Percentiles rank a stretch among this genome's conserved stretches.
These are phyloP conservation scores for Dovyalis caffra DNA, from an alignment of 345 rosid species.

Conservation along the genomic window DNA sequence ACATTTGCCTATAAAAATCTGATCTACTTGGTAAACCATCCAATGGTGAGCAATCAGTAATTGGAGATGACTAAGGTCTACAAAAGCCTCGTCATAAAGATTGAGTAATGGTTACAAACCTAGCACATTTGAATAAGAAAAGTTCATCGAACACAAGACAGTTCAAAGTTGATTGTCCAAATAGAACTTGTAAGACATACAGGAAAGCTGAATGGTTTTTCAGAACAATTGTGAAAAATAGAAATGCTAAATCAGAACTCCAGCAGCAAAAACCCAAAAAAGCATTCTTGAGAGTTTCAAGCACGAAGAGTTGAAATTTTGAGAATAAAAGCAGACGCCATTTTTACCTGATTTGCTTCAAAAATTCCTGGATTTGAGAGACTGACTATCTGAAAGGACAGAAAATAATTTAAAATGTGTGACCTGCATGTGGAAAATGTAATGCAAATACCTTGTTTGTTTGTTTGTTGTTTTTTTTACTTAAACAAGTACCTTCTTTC, in stretches of 20 bases:
- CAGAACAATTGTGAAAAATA: neutral
- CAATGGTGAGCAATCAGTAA: too few species aligned
- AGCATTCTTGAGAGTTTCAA: neutral
- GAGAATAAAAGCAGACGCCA: neutral
- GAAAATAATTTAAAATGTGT: conserved; percentile 1
- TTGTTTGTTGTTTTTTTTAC: too few species aligned
- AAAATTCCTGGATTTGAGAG: conserved; percentile 80
- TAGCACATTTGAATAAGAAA: too few species aligned
- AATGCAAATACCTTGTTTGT: neutral
- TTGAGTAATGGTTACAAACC: too few species aligned
- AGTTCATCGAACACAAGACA: neutral
- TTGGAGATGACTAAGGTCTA: too few species aligned
- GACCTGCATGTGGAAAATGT: neutral
- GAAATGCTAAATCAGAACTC: neutral
- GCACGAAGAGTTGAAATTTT: neutral
- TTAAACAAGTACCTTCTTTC: neutral
- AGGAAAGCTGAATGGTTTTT: neutral
- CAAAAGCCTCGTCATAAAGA: too few species aligned
- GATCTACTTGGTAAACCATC: neutral
- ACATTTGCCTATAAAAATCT: neutral
- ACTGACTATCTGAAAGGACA: conserved; percentile 50
- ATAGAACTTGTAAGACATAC: neutral
- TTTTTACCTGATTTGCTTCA: conserved; percentile 68
- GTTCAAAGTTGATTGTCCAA: neutral
- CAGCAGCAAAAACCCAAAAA: neutral